Evolutionary conservation across 2,329 filamentous ascomycete genomes (phyloP).

Genomic region (Apiospora rasikravindrae): DNA sequence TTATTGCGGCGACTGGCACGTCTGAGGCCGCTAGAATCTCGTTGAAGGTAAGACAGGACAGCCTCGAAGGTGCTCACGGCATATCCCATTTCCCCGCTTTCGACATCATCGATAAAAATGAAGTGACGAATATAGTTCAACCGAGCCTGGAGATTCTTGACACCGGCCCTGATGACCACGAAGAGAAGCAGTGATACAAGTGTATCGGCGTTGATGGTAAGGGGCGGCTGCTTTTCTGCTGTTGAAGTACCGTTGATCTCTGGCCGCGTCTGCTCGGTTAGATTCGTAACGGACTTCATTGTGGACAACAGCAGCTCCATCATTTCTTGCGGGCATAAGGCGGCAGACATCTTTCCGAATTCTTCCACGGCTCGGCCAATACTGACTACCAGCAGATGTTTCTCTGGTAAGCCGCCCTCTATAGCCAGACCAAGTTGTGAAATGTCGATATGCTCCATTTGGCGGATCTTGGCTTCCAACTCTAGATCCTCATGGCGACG

Average conservation of each 20-base stretch:
- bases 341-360: constrained; percentile 82
- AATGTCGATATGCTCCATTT: constrained; percentile 93
- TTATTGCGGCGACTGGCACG: constrained; percentile 87
- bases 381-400: constrained; percentile 79
- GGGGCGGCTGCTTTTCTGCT: constrained; percentile 60
- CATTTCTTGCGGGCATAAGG: constrained; percentile 88
- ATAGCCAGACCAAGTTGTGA: constrained; percentile 91
- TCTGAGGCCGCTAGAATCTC: constrained; percentile 80
- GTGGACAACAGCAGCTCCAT: constrained; percentile 78
- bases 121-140: constrained; percentile 96
- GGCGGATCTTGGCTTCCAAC: constrained; percentile 85
- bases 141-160: constrained; percentile 85
- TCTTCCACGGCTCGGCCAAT: constrained; percentile 82
- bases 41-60: constrained; percentile 84
- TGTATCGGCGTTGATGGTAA: constrained; percentile 82
- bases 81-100: constrained; percentile 95
- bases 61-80: constrained; percentile 95
- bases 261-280: constrained; percentile 56
- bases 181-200: constrained; percentile 89
- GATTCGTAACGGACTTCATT: constrained; percentile 80
- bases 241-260: constrained; percentile 40
- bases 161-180: constrained; percentile 89
- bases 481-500: constrained; percentile 84
- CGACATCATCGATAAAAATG: constrained; percentile 97
- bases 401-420: constrained; percentile 77